These are phyloP conservation scores for Barnettozyma pratensis DNA, from an alignment of 805 yeast species.

Conservation along the genomic window DNA sequence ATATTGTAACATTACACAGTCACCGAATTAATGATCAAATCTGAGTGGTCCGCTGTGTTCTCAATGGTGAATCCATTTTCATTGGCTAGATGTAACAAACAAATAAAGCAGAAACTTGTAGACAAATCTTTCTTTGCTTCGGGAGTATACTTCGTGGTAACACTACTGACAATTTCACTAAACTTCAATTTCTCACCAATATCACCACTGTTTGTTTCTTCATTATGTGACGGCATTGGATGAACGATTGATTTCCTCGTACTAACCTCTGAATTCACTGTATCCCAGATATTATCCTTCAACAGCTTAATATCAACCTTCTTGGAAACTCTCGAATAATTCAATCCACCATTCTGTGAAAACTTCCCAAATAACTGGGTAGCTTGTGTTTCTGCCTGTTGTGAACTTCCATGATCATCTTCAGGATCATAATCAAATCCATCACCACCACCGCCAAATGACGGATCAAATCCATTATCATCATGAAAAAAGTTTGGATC, in stretches of 20 bases:
- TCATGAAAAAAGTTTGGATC: slow-evolving; percentile 37
- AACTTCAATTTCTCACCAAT: slow-evolving; percentile 26
- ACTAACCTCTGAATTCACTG: slow-evolving; percentile 29
- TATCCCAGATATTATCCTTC: slow-evolving; percentile 75
- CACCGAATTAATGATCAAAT: slow-evolving; percentile 13
- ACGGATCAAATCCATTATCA: slow-evolving; percentile 17
- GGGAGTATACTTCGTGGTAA: slow-evolving; percentile 47
- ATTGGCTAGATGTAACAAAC: slow-evolving; percentile 80
- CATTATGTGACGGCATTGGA: background rate
- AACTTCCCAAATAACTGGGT: slow-evolving; percentile 21
- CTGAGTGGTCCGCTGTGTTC: slow-evolving; percentile 29
- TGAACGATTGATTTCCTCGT: slow-evolving; percentile 8
- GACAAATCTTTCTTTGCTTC: slow-evolving; percentile 62
- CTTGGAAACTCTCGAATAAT: slow-evolving; percentile 69
- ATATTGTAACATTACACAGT: no score
- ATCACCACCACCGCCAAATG: slow-evolving; percentile 29
- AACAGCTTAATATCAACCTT: slow-evolving; percentile 71
- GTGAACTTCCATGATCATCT: slow-evolving; percentile 28
- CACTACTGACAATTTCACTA: slow-evolving; percentile 44
- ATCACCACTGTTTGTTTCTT: background rate
- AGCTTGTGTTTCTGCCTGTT: slow-evolving; percentile 12
- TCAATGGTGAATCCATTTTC: slow-evolving; percentile 68
- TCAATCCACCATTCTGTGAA: slow-evolving; percentile 32
- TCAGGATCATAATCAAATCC: slow-evolving; percentile 23
- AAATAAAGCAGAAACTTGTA: slow-evolving; percentile 81